Evolutionary conservation across 768 basidiomycete genomes (phyloP), one percentile per base, ranked within the genome.

Genomic region (Rhodotorula paludigena): DNA sequence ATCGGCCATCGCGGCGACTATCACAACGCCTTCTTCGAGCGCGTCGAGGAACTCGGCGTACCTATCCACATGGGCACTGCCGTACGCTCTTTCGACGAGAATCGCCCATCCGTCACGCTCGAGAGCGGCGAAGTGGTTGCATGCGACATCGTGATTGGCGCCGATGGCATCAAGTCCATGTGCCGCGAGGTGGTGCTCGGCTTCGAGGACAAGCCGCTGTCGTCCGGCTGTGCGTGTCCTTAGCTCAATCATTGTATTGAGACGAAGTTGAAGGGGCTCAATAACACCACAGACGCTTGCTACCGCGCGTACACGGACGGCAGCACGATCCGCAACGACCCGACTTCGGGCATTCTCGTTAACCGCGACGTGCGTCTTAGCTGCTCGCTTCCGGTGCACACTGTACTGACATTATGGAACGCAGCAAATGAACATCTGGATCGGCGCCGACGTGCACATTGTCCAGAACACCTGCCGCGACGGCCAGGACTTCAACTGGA

Each of bases 121-220:
- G 77, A 78, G 51, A 80, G 80, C 2, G 83, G 83, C 6, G 78
- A 81, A 53, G 75, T 80, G n/a, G 63, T 84, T 12, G 66, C 71
- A 12, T 79, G 81, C 1, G 82, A 84, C 62, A 71, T 84, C 32
- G 76, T 83, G 38, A 79, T 84, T 18, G 83, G 83, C 60, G 78
- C 61, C 28, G 61, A 63, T 41, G 61, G 61, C 1, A 63, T 63
- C 61, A 63, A 63, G 52, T 30, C n/a, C 8, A 41, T 35, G 36
- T 36, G 33, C 15, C 23, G 61, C 8, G 61, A 63, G 53, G 38
- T 63, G 20, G 61, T 63, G 9, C 61, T 63, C 39, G 61, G 61
- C n/a, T 67, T 55, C 41, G 49, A 60, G 45, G 66, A 67, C 53
- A 61, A 60, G 52, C 66, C 66, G 38, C 55, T 56, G 53, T 61